Evolutionary conservation across 116 monocot species (phyloP).

Genomic region (Posidonia oceanica): DNA sequence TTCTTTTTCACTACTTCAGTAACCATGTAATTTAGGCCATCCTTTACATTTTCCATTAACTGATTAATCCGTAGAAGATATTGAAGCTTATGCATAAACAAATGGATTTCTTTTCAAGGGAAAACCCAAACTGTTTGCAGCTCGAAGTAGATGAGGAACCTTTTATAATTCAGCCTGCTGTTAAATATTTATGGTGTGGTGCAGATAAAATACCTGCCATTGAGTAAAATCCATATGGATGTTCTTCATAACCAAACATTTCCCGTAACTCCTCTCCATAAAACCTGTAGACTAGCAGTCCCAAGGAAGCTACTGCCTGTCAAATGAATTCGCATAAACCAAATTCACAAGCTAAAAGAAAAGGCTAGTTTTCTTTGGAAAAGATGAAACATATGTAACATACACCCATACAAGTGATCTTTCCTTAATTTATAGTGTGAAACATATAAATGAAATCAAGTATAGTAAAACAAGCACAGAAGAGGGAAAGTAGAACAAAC

Average conservation of each 20-base stretch:
- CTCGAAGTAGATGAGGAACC: not conserved
- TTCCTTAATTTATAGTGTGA: too few species aligned
- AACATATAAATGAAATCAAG: too few species aligned
- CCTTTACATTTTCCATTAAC: too few species aligned
- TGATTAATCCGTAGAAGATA: not conserved
- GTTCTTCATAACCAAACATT: constrained; percentile 95
- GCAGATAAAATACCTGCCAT: constrained; percentile 38
- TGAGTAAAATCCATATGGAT: constrained; percentile 92
- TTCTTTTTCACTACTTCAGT: too few species aligned
- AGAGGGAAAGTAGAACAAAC: too few species aligned
- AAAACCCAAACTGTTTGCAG: not conserved
- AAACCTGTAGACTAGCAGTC: constrained; percentile 80
- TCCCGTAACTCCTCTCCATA: constrained; percentile 89
- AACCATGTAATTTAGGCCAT: too few species aligned
- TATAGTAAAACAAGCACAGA: too few species aligned
- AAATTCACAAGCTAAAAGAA: not conserved
- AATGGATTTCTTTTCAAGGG: not conserved
- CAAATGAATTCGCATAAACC: not conserved
- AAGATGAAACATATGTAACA: too few species aligned
- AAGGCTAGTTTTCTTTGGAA: too few species aligned
- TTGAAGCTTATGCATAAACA: not conserved
- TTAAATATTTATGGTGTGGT: not conserved
- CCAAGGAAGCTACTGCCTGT: constrained; percentile 69
- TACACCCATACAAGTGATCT: too few species aligned
- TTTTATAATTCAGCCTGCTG: not conserved